Evolutionary conservation across 1,139 yeast species (phyloP), one percentile per base, ranked within the genome.

Genomic region (Hyphopichia pseudoburtonii): DNA sequence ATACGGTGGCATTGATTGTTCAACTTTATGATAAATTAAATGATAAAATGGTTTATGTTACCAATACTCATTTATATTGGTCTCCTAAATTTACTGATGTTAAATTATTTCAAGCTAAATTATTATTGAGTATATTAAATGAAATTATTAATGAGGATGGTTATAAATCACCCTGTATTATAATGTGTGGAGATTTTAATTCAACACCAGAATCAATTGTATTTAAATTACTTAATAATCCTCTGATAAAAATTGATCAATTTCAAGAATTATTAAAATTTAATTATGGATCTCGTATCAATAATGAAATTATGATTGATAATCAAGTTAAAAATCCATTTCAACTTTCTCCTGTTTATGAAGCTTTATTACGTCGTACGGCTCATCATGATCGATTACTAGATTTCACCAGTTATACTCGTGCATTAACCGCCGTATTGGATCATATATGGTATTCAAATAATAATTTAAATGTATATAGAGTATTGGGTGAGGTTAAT

Each of bases 11-110:
- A 1, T 43, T 78, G 8, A 56, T 78, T 17, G 61, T 73, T 3
- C 70, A 72, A 17, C 51, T 78, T 19, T 54, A 59, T 40, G 83
- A 79, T 49, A 61, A 56, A 36, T 43, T 41, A 2, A 63, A 76
- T 0, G 55, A 60, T 12, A 61, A 67, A 30, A 46, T 54, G 2
- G 52, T 78, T 5, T 73, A 73, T 35, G 66, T 77, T 1, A 60
- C 79, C 12, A 79, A 78, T 44, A 78, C 84, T 1, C 85, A 79
- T 52, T 57, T 79, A n/a, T 79, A 79, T 50, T 79, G 85, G 85
- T 57, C 60, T 16, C 66, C 66, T 2, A 68, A 73, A 43, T 71
- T 60, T 40, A 70, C 72, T 40, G 81, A 78, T 45, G 80, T 79
- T 17, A 78, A 77, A 47, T 56, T 78, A 11, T 50, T 77, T 32